Base-by-base conservation (phyloP, 1,139 yeast species). In the Yamadazyma jaroonii region DNA sequence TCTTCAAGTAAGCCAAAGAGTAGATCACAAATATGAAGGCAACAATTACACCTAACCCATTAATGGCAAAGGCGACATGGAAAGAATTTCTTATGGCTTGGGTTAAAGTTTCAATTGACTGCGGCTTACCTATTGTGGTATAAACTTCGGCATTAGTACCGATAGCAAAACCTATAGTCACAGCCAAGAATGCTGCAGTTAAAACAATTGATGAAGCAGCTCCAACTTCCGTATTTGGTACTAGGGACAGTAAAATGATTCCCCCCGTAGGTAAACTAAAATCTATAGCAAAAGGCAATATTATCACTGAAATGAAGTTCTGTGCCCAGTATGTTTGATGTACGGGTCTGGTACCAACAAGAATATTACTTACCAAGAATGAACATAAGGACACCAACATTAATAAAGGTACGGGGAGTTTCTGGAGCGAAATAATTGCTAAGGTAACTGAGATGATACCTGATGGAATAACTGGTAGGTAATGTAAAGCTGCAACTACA, bases 281-380 rank as follows among this genome's bases (percentile, higher is more conserved):
- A 52, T 81, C 86, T 81, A 81, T 78, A 0, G 83, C 86, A 47
- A 73, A 68, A 0, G 81, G 72, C 22, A 64, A 66, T n/a, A 79
- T 46, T 2, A 77, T 32, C 25, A 62, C 44, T 3, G 77, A 59
- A 2, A 77, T 69, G 46, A 81, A 77, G 32, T 71, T 64, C 40
- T 74, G 78, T 2, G 6, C 51, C 57, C 52, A 48, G 27, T 46
- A 48, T 8, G 42, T 35, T 32, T 48, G 52, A 7, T 35, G 36
- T 2, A 33, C 27, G 2, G 50, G 43, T 25, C 45, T 41, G 3
- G 47, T 44, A 6, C 50, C 51, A n/a, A 36, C 31, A 13, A 48
- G 36, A n/a, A 46, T 40, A 37, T 44, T 48, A 17, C 43, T 40
- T 2, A 30, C 31, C 4, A 48, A 40, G 29, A 48, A 36, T 9